phyloP scores from a whole-genome alignment of 2,329 filamentous ascomycete genomes.

The Penicillium concentricum region DNA sequence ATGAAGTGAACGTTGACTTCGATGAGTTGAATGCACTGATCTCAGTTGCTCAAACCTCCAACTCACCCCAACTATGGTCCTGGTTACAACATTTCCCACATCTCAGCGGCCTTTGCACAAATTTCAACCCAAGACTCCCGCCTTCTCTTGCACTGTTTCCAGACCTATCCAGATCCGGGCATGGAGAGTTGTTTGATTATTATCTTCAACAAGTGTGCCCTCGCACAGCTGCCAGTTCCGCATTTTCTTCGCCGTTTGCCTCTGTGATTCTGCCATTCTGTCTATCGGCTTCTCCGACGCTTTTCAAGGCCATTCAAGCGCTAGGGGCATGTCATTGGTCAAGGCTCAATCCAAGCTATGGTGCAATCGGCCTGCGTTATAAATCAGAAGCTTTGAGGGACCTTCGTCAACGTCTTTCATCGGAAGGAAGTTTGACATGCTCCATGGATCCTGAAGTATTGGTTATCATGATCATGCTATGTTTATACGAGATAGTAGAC shows the following conservation, averaged over 20 bases:
- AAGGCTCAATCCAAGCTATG: conserved; percentile 30
- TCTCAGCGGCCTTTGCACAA: background rate
- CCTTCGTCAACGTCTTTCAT: conserved; percentile 35
- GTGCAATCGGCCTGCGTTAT: conserved; percentile 35
- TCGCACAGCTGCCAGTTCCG: conserved; percentile 40
- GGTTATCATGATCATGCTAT: conserved; percentile 49
- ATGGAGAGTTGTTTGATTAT: conserved; percentile 40
- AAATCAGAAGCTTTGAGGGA: conserved; percentile 39
- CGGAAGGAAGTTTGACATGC: conserved; percentile 28
- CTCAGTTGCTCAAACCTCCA: conserved; percentile 1
- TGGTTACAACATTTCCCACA: conserved; percentile 6
- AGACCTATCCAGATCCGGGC: conserved; percentile 27
- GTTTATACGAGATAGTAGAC: conserved; percentile 47
- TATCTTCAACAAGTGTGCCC: conserved; percentile 44
- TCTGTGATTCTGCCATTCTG: conserved; percentile 42
- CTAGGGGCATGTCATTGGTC: conserved; percentile 42
- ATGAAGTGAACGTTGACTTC: conserved; percentile 26
- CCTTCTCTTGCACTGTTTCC: conserved; percentile 31
- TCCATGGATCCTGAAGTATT: conserved; percentile 37
- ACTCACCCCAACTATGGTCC: conserved; percentile 7
- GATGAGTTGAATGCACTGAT: conserved; percentile 22
- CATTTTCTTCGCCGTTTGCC: conserved; percentile 38
- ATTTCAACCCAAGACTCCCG: conserved; percentile 7
- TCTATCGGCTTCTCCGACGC: conserved; percentile 36
- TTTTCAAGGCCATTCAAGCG: conserved; percentile 41